These are phyloP conservation scores for Pezicula carpinea DNA, from an alignment of 2,329 filamentous ascomycete genomes.

Conservation along the genomic window DNA sequence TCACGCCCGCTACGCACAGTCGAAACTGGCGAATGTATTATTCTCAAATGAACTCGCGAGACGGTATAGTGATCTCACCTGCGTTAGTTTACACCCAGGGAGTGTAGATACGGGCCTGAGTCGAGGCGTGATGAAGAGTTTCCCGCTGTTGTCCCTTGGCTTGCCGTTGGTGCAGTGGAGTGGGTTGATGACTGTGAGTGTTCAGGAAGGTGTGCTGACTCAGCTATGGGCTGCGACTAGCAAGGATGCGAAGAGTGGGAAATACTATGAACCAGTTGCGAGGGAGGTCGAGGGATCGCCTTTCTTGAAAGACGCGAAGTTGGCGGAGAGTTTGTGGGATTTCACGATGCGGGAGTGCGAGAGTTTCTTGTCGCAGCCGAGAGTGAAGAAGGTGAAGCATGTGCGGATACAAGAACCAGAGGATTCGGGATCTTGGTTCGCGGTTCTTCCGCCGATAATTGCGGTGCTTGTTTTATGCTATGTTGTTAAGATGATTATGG, in stretches of 20 bases:
- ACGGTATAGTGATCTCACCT: conserved; percentile 31
- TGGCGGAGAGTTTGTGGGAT: conserved; percentile 27
- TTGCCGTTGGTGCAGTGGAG: neutral
- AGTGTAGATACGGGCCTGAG: conserved; percentile 31
- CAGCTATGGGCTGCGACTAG: conserved; percentile 36
- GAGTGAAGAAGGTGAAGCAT: too few species aligned
- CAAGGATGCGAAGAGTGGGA: conserved; percentile 17
- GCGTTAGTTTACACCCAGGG: conserved; percentile 35
- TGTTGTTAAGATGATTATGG: too few species aligned
- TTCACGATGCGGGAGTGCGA: conserved; percentile 23
- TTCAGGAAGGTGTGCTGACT: conserved; percentile 32
- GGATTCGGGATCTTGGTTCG: too few species aligned
- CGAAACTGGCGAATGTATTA: conserved; percentile 42
- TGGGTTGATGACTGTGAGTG: conserved; percentile 1
- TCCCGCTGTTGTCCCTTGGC: neutral
- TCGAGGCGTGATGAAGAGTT: neutral
- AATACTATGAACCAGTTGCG: conserved; percentile 29
- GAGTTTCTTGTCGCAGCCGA: too few species aligned
- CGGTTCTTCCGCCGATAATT: too few species aligned
- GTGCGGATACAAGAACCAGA: too few species aligned
- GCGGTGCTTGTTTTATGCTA: too few species aligned
- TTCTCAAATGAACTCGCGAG: conserved; percentile 35
- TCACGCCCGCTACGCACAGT: conserved; percentile 36
- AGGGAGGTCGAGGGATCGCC: conserved; percentile 16
- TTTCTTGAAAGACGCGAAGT: conserved; percentile 16